Evolutionary conservation across 2,329 filamentous ascomycete genomes (phyloP).

Genomic region (Ilyonectria destructans): DNA sequence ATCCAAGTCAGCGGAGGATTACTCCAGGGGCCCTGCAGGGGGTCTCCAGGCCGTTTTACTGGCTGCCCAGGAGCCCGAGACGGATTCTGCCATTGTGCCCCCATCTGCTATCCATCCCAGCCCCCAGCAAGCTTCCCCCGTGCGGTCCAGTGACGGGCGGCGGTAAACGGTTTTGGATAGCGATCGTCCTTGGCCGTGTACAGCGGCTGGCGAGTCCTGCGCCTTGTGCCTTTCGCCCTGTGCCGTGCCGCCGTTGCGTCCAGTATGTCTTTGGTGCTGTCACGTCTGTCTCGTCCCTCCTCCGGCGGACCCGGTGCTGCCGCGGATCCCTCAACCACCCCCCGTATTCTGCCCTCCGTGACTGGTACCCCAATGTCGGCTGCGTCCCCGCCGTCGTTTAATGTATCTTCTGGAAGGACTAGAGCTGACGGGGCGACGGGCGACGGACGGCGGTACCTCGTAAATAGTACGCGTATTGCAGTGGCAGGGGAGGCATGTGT

Average conservation of each 20-base stretch:
- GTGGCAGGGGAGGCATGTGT: slow-evolving; percentile 4
- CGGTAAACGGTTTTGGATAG: neutral
- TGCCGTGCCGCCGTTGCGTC: neutral
- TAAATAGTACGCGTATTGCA: slow-evolving; percentile 2
- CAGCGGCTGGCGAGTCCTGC: neutral
- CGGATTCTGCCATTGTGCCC: neutral
- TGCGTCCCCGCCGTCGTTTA: neutral
- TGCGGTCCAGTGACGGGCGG: neutral
- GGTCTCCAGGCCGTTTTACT: neutral
- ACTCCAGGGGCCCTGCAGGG: neutral
- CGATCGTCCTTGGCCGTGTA: neutral
- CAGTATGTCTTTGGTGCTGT: neutral
- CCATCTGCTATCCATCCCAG: neutral
- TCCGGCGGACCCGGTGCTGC: neutral
- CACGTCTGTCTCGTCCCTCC: neutral
- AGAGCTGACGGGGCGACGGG: neutral
- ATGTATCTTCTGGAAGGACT: neutral
- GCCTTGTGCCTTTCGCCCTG: slow-evolving; percentile 3
- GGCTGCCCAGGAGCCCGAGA: neutral
- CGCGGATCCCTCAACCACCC: neutral
- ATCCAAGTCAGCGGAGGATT: slow-evolving; percentile 1
- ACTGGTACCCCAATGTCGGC: too few relatives aligned
- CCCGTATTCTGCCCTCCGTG: neutral
- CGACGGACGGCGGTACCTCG: too few relatives aligned
- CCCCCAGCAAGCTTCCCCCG: neutral